Base-by-base conservation (phyloP, 2,329 filamentous ascomycete species). In the Ophiostoma novo-ulmi region DNA sequence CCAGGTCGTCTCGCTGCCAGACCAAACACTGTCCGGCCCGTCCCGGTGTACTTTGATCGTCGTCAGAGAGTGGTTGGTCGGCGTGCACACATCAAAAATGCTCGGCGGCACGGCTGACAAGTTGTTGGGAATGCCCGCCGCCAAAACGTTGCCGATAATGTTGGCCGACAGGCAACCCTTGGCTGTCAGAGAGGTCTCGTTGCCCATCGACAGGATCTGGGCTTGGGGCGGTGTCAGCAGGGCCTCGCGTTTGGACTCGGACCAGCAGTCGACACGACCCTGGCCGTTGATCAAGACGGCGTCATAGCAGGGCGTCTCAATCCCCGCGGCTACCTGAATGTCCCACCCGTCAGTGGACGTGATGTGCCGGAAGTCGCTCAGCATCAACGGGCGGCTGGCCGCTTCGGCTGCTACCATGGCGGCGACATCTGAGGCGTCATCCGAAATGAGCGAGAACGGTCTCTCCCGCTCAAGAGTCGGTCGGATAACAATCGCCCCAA, bases 251-350 rank as follows among this genome's bases (percentile, higher is more conserved):
- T 84, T 79, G 5, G 80, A 79, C 6, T 79, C 77, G 0, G 81
- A 76, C 58, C 84, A 79, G 75, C 87, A 89, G 67, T 83, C 78
- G 0, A 87, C 83, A 1, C 80, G 80, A 3, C 87, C 87, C 73
- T 87, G 86, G 35, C 88, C 88, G 71, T 90, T 89, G 68, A 90
- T 80, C 13, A 90, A 77, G 17, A 90, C 79, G 0, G 86, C 83
- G 75, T 89, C 87, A 73, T 86, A 85, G 78, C 88, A 90, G 0
- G 82, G 80, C 31, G 81, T 80, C 70, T 87, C 84, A 10, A 86
- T 77, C 5, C 81, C 80, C 1, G 84, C 78, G 0, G 77, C 79
- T 0, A 80, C 44, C 2, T 83, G 80, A 20, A 84, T 79, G 4
- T 69, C 68, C 72, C 73, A 75, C n/a, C 72, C 71, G 7, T 75